Evolutionary conservation across 192 early-diverging fungal genomes (phyloP).

Genomic region (Phlyctochytrium bullatum): DNA sequence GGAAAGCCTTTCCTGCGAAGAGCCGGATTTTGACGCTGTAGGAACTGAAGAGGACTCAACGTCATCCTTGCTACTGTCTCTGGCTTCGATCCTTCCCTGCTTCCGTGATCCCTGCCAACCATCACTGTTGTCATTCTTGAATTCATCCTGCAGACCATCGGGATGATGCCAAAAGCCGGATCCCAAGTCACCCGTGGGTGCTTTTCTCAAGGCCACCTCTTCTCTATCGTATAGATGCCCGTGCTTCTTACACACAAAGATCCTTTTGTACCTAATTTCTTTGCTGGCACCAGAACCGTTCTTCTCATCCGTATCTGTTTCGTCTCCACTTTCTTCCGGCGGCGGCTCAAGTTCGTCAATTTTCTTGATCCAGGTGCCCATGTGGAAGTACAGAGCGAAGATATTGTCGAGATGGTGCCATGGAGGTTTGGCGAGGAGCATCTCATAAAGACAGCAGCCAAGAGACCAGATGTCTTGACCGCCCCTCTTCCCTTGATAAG

Average conservation of each 20-base stretch:
- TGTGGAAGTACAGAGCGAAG: constrained; percentile 25
- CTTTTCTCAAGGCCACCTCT: background rate
- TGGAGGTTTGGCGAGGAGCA: constrained; percentile 22
- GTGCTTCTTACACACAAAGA: background rate
- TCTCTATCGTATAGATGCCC: background rate
- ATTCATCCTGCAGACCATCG: background rate
- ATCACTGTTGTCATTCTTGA: background rate
- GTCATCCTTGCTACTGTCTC: background rate
- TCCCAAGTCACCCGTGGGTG: background rate
- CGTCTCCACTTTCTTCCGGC: background rate
- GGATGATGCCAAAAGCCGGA: background rate
- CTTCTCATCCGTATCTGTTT: background rate
- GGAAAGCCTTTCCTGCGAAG: background rate
- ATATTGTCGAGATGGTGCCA: constrained; percentile 26
- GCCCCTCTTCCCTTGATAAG: constrained; percentile 6
- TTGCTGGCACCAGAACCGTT: background rate
- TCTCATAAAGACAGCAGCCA: constrained; percentile 30
- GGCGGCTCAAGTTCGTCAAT: background rate
- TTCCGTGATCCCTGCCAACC: background rate
- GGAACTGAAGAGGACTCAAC: background rate
- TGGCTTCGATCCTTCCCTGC: background rate
- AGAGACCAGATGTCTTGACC: constrained; percentile 28
- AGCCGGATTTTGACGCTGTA: background rate
- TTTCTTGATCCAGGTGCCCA: constrained; percentile 5
- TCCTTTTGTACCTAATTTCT: background rate